phyloP scores from a whole-genome alignment of 768 basidiomycete species.

The Heimioporus sp. region DNA sequence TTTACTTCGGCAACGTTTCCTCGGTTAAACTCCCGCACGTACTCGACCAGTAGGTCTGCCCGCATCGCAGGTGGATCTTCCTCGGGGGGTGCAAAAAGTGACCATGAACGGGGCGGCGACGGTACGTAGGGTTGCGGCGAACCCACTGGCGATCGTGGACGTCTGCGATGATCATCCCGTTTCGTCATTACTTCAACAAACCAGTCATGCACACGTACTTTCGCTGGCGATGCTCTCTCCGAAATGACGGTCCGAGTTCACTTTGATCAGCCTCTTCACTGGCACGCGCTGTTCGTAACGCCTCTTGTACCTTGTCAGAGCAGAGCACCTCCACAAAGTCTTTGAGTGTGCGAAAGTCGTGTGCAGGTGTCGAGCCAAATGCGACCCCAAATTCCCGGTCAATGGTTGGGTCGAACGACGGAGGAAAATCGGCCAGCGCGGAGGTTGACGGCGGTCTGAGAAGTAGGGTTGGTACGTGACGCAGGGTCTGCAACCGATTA shows the following conservation, averaged over 20 bases:
- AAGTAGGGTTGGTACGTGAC: constrained; percentile 45
- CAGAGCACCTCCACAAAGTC: constrained; percentile 46
- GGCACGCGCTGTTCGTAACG: constrained; percentile 50
- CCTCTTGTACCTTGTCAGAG: constrained; percentile 56
- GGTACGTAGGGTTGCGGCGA: constrained; percentile 60
- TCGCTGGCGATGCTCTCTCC: constrained; percentile 54
- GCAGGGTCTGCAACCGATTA: constrained; percentile 41
- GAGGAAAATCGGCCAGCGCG: constrained; percentile 20
- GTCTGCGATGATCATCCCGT: constrained; percentile 31
- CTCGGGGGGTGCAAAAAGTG: constrained; percentile 43
- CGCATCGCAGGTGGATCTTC: constrained; percentile 38
- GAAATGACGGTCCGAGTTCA: constrained; percentile 43
- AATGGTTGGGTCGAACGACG: constrained; percentile 26
- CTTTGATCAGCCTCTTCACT: constrained; percentile 54
- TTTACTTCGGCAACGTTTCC: constrained; percentile 15
- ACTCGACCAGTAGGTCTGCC: constrained; percentile 47
- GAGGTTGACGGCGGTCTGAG: constrained; percentile 37
- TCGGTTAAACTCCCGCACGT: constrained; percentile 58
- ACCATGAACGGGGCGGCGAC: constrained; percentile 34
- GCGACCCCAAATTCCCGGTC: constrained; percentile 29
- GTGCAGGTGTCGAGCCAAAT: constrained; percentile 26
- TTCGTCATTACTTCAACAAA: not conserved
- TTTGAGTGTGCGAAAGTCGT: constrained; percentile 47
- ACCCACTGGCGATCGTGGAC: constrained; percentile 49
- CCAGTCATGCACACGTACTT: constrained; percentile 39